These are phyloP conservation scores for Periconia digitata DNA, from an alignment of 2,329 filamentous ascomycete species.

Conservation along the genomic window DNA sequence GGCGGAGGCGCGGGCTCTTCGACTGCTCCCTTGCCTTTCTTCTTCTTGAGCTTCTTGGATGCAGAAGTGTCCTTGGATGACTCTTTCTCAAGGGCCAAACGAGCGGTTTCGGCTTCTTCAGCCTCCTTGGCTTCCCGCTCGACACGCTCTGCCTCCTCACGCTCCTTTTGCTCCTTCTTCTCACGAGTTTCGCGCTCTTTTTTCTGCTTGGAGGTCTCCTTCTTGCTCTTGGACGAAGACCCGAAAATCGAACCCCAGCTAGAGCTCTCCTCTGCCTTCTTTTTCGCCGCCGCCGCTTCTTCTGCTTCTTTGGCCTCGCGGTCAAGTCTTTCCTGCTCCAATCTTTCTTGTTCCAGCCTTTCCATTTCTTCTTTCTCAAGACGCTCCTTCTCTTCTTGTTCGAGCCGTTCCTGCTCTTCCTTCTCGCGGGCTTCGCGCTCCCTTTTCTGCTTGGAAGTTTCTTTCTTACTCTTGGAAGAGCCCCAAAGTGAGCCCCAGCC, in stretches of 20 bases:
- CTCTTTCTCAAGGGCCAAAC: conserved; percentile 39
- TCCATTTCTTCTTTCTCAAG: conserved; percentile 40
- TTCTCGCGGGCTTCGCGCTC: conserved; percentile 26
- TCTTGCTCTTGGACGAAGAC: conserved; percentile 32
- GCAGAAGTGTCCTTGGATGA: conserved; percentile 20
- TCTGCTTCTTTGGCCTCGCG: conserved; percentile 39
- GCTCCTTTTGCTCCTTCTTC: conserved; percentile 26
- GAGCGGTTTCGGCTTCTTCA: conserved; percentile 35
- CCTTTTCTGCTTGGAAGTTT: conserved; percentile 31
- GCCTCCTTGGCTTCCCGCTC: conserved; percentile 31
- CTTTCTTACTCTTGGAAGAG: conserved; percentile 47
- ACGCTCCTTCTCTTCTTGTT: conserved; percentile 26
- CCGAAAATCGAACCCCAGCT: conserved; percentile 23
- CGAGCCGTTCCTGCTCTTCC: conserved; percentile 42
- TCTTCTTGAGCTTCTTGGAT: conserved; percentile 39
- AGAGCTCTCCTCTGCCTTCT: conserved; percentile 24
- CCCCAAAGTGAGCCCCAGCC: conserved; percentile 29
- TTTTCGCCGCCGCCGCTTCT: conserved; percentile 19
- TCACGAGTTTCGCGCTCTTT: conserved; percentile 18
- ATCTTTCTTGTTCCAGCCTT: conserved; percentile 41
- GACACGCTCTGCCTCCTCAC: conserved; percentile 30
- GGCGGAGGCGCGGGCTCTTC: conserved; percentile 24
- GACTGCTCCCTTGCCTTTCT: conserved; percentile 36
- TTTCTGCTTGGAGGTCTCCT: conserved; percentile 24
- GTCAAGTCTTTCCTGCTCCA: conserved; percentile 26